Percentiles rank a stretch among this genome's conserved stretches.
phyloP scores from a whole-genome alignment of 169 alveolate species.

The Hepatocystis sp. region DNA sequence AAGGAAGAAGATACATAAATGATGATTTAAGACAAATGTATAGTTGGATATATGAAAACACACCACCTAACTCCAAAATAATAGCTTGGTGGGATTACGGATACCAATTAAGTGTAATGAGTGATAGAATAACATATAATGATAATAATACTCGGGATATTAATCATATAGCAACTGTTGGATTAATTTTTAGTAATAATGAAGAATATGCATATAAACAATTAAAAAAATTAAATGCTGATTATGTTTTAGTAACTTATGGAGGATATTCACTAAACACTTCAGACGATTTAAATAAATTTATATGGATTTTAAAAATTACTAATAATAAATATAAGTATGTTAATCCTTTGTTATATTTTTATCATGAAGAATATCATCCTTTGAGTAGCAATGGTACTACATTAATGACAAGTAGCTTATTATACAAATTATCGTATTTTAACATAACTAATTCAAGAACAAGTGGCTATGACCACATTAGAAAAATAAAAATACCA shows the following conservation, averaged over 20 bases:
- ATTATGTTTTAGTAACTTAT: conserved; percentile 96
- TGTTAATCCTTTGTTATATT: conserved; percentile 69
- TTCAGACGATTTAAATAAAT: conserved; percentile 98
- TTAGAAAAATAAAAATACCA: conserved; percentile 86
- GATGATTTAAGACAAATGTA: conserved; percentile 99
- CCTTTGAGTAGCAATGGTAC: conserved; percentile 95
- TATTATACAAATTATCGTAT: conserved; percentile 95
- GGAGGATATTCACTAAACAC: conserved; percentile 97
- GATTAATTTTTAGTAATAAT: conserved; percentile 89
- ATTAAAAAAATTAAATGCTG: conserved; percentile 94
- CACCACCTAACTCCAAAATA: conserved; percentile 93
- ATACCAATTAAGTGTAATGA: conserved; percentile 97
- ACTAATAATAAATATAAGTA: conserved; percentile 88
- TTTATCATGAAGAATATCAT: conserved; percentile 74
- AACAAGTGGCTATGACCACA: conserved; percentile 94
- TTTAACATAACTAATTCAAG: conserved; percentile 92
- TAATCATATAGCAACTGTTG: conserved; percentile 98
- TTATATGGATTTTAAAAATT: conserved; percentile 98
- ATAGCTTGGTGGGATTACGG: conserved; percentile 99
- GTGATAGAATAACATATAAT: conserved; percentile 96
- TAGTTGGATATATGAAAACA: conserved; percentile 97
- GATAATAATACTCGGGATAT: conserved; percentile 99
- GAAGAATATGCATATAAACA: conserved; percentile 96
- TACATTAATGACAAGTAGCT: conserved; percentile 90
- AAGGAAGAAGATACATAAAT: conserved; percentile 93